Conservation (phyloP, 352 stramenopile species). For the Phytophthora citrophthora region DNA sequence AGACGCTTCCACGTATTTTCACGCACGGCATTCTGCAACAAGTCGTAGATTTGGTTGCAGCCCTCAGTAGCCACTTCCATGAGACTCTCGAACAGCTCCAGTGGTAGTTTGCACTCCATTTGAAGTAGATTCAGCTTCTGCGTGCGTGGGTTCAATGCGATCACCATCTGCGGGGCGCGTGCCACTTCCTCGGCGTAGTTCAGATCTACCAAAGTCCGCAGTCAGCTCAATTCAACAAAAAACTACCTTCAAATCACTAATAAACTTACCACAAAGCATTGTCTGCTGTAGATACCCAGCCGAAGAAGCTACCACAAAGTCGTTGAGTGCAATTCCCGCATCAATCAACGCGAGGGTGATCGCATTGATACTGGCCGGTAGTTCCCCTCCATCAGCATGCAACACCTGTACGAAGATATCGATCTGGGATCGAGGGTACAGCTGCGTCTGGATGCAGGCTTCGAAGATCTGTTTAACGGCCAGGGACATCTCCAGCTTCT, state of each 20-base stretch:
- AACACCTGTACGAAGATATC: conserved; percentile 94
- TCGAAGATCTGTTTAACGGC: conserved; percentile 93
- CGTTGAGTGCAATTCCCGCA: conserved; percentile 91
- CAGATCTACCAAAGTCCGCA: conserved; percentile 60
- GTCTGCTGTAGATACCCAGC: conserved; percentile 92
- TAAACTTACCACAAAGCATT: conserved; percentile 76
- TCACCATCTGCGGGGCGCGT: conserved; percentile 86
- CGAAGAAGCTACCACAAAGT: conserved; percentile 91
- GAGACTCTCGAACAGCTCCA: conserved; percentile 89
- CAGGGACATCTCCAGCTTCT: conserved; percentile 88
- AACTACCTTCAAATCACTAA: background rate
- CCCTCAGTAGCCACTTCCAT: conserved; percentile 83
- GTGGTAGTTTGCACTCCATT: conserved; percentile 91
- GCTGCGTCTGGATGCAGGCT: conserved; percentile 89
- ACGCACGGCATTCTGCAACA: conserved; percentile 86
- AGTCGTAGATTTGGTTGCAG: conserved; percentile 86
- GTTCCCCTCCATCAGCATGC: conserved; percentile 88
- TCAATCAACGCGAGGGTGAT: conserved; percentile 92
- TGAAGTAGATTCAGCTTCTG: conserved; percentile 89
- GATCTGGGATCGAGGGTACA: conserved; percentile 93
- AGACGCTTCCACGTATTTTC: conserved; percentile 86
- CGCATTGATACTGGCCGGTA: conserved; percentile 91
- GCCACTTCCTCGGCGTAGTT: conserved; percentile 91
- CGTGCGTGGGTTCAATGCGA: conserved; percentile 90
- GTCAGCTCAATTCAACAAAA: conserved; percentile 2